Conservation (phyloP, 257 asterid species). For the Penstemon davidsonii region DNA sequence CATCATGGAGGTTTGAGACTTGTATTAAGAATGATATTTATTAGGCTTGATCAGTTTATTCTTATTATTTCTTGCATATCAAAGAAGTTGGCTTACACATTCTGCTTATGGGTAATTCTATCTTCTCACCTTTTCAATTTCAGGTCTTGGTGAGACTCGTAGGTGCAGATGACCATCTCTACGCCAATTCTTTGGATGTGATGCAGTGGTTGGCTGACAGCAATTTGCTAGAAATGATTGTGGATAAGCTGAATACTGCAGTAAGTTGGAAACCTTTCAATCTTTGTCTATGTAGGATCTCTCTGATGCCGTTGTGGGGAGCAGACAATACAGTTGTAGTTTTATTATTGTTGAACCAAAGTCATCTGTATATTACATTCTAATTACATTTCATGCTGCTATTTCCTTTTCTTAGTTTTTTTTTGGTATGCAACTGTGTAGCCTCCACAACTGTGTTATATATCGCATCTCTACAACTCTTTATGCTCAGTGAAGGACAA, state of each 20-base stretch:
- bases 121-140: constrained; percentile 31
- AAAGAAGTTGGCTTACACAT: not conserved
- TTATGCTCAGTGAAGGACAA: not conserved
- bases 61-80: constrained; percentile 10
- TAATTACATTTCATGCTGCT: constrained; percentile 6
- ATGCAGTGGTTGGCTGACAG: constrained; percentile 98
- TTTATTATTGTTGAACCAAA: constrained; percentile 14
- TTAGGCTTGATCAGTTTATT: constrained; percentile 21
- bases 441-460: constrained; percentile 2
- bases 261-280: constrained; percentile 46
- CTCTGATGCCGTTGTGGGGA: constrained; percentile 8
- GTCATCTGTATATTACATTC: not conserved
- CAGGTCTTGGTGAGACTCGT: constrained; percentile 97
- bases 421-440: constrained; percentile 2
- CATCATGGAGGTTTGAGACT: constrained; percentile 90
- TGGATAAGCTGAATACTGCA: constrained; percentile 71
- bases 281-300: constrained; percentile 4
- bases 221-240: constrained; percentile 93
- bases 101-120: constrained; percentile 29
- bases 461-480: constrained; percentile 23
- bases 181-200: constrained; percentile 77
- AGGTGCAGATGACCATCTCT: constrained; percentile 85
- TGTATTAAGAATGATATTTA: constrained; percentile 16
- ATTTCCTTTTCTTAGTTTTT: not conserved
- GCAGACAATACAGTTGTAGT: constrained; percentile 9